Percentiles rank a stretch among this genome's conserved stretches.
These are phyloP conservation scores for Myxozyma vanderwaltii DNA, from an alignment of 805 yeast genomes.

Conservation along the genomic window DNA sequence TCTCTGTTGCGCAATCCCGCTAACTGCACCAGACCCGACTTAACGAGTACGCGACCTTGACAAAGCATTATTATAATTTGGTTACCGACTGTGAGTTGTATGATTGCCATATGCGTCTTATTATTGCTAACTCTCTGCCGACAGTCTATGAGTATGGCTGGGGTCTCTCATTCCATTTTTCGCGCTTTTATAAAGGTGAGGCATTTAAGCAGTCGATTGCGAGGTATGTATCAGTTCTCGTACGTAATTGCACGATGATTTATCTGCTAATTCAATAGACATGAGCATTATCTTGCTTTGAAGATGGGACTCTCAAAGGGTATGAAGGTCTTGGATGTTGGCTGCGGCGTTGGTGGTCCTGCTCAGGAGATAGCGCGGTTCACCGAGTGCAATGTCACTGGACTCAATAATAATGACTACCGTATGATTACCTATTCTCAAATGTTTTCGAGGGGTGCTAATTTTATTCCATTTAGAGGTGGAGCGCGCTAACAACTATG, in stretches of 20 bases:
- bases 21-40: slow-evolving; percentile 52
- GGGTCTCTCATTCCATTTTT: slow-evolving; percentile 98
- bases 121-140: neutral
- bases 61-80: slow-evolving; percentile 94
- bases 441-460: neutral
- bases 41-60: slow-evolving; percentile 83
- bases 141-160: slow-evolving; percentile 92
- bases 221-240: slow-evolving; percentile 33
- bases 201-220: slow-evolving; percentile 93
- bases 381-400: slow-evolving; percentile 82
- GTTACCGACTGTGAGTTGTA: slow-evolving; percentile 71
- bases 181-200: slow-evolving; percentile 91
- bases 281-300: slow-evolving; percentile 90
- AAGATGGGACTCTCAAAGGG: slow-evolving; percentile 77
- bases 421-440: slow-evolving; percentile 30
- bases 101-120: neutral
- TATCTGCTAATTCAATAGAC: slow-evolving; percentile 50
- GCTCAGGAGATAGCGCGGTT: slow-evolving; percentile 94
- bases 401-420: slow-evolving; percentile 95
- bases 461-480: slow-evolving; percentile 53
- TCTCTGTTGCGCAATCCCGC: neutral
- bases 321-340: slow-evolving; percentile 93
- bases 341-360: slow-evolving; percentile 99
- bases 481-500: slow-evolving; percentile 83
- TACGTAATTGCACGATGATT: neutral